Base-by-base conservation (phyloP, 1,284 basidiomycete species). In the Lignosus rhinocerotis region DNA sequence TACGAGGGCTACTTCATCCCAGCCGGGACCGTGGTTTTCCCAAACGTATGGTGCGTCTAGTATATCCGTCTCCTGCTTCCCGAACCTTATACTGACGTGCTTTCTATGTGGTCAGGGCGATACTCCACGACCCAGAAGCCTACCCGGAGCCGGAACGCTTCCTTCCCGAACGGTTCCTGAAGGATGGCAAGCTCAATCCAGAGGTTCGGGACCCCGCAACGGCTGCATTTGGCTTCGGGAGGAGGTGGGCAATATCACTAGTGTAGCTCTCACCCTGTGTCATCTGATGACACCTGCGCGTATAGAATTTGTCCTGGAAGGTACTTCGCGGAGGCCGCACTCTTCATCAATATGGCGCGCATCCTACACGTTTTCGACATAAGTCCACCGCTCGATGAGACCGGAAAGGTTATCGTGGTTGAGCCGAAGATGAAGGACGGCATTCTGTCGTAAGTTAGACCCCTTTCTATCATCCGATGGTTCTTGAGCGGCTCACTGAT, bases 71-170 rank as follows among this genome's bases (percentile, higher is more conserved):
- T n/a, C 12, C 16, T 25, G 30, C 19, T 19, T 25, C 32, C n/a
- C 31, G 30, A 21, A 25, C 30, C 25, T 34, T 19, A 14, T 47
- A 34, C 43, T 53, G 56, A 53, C 45, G 45, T 47, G 5, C 19
- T 36, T n/a, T 34, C 25, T 48, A 30, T 36, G 44, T 36, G 46
- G 48, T 6, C 45, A 52, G 66, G 66, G 64, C 55, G 5, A 61
- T 67, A 41, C 55, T 62, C 6, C 64, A 65, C n/a, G 65, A 69
- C 52, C 64, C 61, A 17, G 55, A 51, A 10, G 54, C 49, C 3
- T 69, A 65, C 49, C 66, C 67, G 0, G 63, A 69, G 25, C 64
- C 68, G 8, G 63, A 67, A 6, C 41, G 42, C 34, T 67, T 69
- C 59, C 53, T 49, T 19, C 67, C 67, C 1, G 66, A 67, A 11